Evolutionary conservation across 1,284 basidiomycete genomes (phyloP), one percentile per base, ranked within the genome.

Genomic region (Cutaneotrichosporon sp.): DNA sequence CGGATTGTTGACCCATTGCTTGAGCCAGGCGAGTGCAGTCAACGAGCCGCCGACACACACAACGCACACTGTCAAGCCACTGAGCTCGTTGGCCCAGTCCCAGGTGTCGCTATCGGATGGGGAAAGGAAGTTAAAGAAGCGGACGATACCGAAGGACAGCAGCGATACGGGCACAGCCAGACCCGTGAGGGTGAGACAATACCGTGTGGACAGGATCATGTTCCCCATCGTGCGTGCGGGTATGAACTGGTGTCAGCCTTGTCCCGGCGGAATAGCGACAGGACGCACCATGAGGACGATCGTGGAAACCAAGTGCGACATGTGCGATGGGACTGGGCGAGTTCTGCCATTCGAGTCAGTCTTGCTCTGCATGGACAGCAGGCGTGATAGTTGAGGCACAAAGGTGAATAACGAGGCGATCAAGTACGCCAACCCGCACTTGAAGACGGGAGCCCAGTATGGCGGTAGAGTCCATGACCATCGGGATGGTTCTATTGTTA

Each of bases 351-450:
- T 79, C 0, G 76, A 75, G 8, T 87, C 85, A 51, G 89, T 78
- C 71, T 88, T 72, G 1, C 71, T 70, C 1, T 65, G 58, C 22
- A 70, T 75, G 10, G 77, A 78, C 0, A 82, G 70, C 11, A 79
- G 55, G 2, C 58, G 61, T 11, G 80, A 76, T 0, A 86, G 75
- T 0, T 66, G 50, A 0, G 90, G 88, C 9, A 88, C 87, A 77
- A 93, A 98, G 0, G 96, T 98, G 84, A 97, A 98, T 11, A 98
- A 83, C 0, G 91, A 93, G 3, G 86, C 94, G 65, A 97, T 80
- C 64, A 93, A 87, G 77, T 99, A 99, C 0, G 95, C 91, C 11
- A 97, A 82, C 0, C 88, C 86, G 79, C 96, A 99, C 82, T 98
- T 98, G 71, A 94, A 77, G 56, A 97, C 88, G 5, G 73, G 69